phyloP scores from a whole-genome alignment of 306 rosid genomes.

The Urtica urens region DNA sequence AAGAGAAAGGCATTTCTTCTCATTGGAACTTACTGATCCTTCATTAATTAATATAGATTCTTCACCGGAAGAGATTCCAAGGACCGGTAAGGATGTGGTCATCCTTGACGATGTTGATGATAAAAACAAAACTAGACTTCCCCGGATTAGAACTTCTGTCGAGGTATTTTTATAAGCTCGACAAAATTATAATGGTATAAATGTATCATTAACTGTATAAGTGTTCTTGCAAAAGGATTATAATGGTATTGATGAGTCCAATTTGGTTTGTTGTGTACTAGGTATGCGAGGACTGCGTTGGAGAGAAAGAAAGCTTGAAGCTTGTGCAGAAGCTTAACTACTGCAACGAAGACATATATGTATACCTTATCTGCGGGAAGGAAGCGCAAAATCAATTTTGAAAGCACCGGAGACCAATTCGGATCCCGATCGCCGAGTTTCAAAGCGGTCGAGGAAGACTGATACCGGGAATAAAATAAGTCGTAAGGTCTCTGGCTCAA shows the following conservation, averaged over 20 bases:
- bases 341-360: conserved; percentile 62
- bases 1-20: conserved; percentile 56
- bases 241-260: too few relatives aligned
- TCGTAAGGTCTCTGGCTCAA: conserved; percentile 83
- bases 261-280: too few relatives aligned
- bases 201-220: background rate
- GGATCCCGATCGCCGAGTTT: conserved; percentile 85
- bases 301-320: conserved; percentile 79
- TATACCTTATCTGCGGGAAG: conserved; percentile 76
- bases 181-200: background rate
- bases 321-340: conserved; percentile 77
- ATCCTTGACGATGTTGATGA: conserved; percentile 37
- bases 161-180: conserved; percentile 42
- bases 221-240: conserved; percentile 3
- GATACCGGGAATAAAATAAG: conserved; percentile 56
- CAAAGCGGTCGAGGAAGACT: conserved; percentile 83
- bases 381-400: conserved; percentile 78
- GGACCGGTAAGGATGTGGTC: conserved; percentile 37
- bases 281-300: conserved; percentile 88
- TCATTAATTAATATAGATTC: conserved; percentile 31
- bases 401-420: conserved; percentile 60
- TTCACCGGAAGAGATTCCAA: conserved; percentile 30
- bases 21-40: conserved; percentile 36
- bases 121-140: conserved; percentile 41
- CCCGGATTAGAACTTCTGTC: conserved; percentile 54